Conservation (phyloP, 805 yeast species). For the Candida andamanensis region DNA sequence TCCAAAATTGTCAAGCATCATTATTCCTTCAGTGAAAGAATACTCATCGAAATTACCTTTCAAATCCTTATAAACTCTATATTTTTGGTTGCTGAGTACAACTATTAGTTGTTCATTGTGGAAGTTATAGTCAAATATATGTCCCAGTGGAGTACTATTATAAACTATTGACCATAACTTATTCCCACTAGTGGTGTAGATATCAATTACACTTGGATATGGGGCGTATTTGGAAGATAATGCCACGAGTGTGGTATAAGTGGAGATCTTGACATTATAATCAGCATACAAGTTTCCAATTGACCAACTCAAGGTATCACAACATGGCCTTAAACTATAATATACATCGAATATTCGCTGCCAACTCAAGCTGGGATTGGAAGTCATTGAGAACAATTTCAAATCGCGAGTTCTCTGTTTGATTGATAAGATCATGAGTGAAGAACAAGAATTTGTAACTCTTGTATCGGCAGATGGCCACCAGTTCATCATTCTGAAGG, state of each 20-base stretch:
- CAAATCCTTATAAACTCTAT: constrained; percentile 59
- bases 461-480: constrained; percentile 71
- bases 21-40: constrained; percentile 17
- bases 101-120: constrained; percentile 51
- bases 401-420: neutral
- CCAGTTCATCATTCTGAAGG: constrained; percentile 55
- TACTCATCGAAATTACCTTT: constrained; percentile 62
- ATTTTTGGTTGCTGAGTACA: constrained; percentile 47
- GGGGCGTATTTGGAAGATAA: constrained; percentile 33
- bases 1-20: constrained; percentile 14
- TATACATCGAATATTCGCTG: constrained; percentile 69
- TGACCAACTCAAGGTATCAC: constrained; percentile 47
- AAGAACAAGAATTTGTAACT: constrained; percentile 45
- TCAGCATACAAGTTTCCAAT: constrained; percentile 32
- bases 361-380: constrained; percentile 58
- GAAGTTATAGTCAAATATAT: constrained; percentile 50
- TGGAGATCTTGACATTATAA: constrained; percentile 45
- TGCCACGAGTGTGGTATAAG: constrained; percentile 54
- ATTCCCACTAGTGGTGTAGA: constrained; percentile 31
- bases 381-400: constrained; percentile 12
- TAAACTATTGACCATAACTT: constrained; percentile 34
- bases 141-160: constrained; percentile 43
- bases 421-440: constrained; percentile 1
- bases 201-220: constrained; percentile 32
- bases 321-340: constrained; percentile 59